Evolutionary conservation across 495 filamentous ascomycete genomes (phyloP).

Genomic region (Margaritispora aquatica): DNA sequence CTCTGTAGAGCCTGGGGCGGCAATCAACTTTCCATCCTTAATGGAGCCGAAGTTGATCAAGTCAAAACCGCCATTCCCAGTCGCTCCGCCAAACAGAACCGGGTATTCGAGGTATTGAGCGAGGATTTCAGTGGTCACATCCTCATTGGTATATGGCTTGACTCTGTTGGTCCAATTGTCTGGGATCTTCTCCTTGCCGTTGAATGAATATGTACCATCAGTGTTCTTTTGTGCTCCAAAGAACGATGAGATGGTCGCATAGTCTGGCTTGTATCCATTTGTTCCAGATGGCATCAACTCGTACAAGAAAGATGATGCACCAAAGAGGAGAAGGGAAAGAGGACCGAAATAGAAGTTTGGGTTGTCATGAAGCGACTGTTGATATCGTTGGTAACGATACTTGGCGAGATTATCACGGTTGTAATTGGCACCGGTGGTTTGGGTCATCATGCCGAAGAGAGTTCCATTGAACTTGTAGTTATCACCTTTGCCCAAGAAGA

Average conservation of each 20-base stretch:
- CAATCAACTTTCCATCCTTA: slow-evolving; percentile 24
- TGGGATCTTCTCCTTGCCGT: slow-evolving; percentile 31
- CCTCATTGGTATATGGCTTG: slow-evolving; percentile 25
- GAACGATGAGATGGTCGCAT: slow-evolving; percentile 32
- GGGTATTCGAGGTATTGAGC: slow-evolving; percentile 30
- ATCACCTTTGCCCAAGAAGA: slow-evolving; percentile 31
- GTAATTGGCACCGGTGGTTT: slow-evolving; percentile 26
- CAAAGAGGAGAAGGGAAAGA: slow-evolving; percentile 28
- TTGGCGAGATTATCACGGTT: slow-evolving; percentile 26
- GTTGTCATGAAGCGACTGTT: slow-evolving; percentile 29
- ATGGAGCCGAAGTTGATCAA: slow-evolving; percentile 27
- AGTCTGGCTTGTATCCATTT: slow-evolving; percentile 25
- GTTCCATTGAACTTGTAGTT: slow-evolving; percentile 36
- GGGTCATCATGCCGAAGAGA: slow-evolving; percentile 30
- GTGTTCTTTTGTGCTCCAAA: slow-evolving; percentile 29
- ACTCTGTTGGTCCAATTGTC: slow-evolving; percentile 32
- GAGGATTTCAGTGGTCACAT: slow-evolving; percentile 29
- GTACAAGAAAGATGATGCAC: slow-evolving; percentile 36
- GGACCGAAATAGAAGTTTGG: slow-evolving; percentile 34
- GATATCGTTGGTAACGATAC: slow-evolving; percentile 31
- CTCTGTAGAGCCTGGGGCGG: slow-evolving; percentile 11
- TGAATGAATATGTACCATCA: slow-evolving; percentile 29
- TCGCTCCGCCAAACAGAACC: slow-evolving; percentile 33
- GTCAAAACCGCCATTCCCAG: slow-evolving; percentile 29
- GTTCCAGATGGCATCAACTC: slow-evolving; percentile 32